Conservation (phyloP, 176 grass and related monocot species). For the Typha latifolia region DNA sequence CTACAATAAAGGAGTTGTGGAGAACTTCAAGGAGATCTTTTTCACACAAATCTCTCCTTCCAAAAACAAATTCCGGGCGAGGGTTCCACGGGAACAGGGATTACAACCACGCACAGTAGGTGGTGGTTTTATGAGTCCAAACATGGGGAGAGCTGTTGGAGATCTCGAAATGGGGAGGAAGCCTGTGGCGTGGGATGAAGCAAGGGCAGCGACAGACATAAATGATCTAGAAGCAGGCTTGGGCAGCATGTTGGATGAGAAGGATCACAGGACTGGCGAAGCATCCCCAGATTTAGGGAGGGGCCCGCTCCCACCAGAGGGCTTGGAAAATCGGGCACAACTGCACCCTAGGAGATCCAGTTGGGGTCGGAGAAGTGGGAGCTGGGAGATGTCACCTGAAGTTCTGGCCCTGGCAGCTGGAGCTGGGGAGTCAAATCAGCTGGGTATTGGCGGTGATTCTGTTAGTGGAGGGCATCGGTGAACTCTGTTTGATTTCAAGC, state of each 20-base stretch:
- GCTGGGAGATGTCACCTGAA: slow-evolving; percentile 37
- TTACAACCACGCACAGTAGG: slow-evolving; percentile 32
- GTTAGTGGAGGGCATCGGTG: not conserved
- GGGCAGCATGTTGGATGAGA: slow-evolving; percentile 55
- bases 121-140: slow-evolving; percentile 89
- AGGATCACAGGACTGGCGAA: slow-evolving; percentile 50
- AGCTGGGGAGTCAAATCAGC: slow-evolving; percentile 36
- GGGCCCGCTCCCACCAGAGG: slow-evolving; percentile 36
- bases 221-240: slow-evolving; percentile 59
- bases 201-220: slow-evolving; percentile 56
- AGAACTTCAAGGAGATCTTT: slow-evolving; percentile 73
- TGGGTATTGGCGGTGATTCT: slow-evolving; percentile 27
- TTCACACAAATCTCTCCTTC: slow-evolving; percentile 64
- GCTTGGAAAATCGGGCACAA: slow-evolving; percentile 40
- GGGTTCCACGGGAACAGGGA: slow-evolving; percentile 44
- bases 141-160: slow-evolving; percentile 79
- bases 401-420: slow-evolving; percentile 36
- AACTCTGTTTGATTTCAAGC: not conserved
- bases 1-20: slow-evolving; percentile 54
- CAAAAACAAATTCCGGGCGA: slow-evolving; percentile 89
- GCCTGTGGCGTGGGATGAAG: slow-evolving; percentile 80
- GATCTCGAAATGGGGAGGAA: slow-evolving; percentile 85
- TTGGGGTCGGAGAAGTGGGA: slow-evolving; percentile 64
- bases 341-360: slow-evolving; percentile 65
- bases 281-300: slow-evolving; percentile 51